Percentiles rank a stretch among this genome's conserved stretches.
Conservation (phyloP, 495 filamentous ascomycete species). For the Collariella sp. region DNA sequence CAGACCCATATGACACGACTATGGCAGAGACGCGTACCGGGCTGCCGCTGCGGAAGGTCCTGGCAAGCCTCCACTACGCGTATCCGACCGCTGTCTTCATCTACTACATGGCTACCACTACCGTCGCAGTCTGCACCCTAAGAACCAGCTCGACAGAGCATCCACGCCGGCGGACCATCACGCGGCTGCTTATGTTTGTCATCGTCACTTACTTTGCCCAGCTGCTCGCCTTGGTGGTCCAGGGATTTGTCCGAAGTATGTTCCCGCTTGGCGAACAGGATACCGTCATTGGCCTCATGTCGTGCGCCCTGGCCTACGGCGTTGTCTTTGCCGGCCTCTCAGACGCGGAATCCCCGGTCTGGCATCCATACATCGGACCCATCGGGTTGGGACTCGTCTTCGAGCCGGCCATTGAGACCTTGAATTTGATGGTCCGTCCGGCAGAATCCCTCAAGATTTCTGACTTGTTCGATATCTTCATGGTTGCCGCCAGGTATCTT, state of each 20-base stretch:
- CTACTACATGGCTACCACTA: constrained; percentile 47
- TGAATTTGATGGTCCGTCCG: constrained; percentile 25
- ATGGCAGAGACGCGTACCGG: constrained; percentile 4
- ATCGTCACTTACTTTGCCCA: constrained; percentile 45
- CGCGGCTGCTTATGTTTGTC: constrained; percentile 39
- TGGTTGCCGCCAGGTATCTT: constrained; percentile 27
- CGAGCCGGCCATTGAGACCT: constrained; percentile 37
- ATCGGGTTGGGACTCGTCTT: constrained; percentile 45
- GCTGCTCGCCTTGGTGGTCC: constrained; percentile 33
- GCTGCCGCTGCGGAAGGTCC: constrained; percentile 8
- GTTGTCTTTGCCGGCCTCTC: constrained; percentile 44
- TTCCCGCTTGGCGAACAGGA: constrained; percentile 37
- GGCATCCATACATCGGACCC: constrained; percentile 54
- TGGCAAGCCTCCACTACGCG: constrained; percentile 42
- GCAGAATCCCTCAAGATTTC: constrained; percentile 10
- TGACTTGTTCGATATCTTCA: constrained; percentile 28
- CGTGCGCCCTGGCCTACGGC: constrained; percentile 47
- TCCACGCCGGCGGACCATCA: constrained; percentile 38
- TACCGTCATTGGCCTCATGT: constrained; percentile 44
- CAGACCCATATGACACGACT: constrained; percentile 12
- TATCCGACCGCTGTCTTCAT: constrained; percentile 47
- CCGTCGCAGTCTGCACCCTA: constrained; percentile 47
- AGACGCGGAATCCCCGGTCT: constrained; percentile 42
- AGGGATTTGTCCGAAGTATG: constrained; percentile 29
- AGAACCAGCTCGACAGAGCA: constrained; percentile 37